Evolutionary conservation across 768 basidiomycete species (phyloP), one percentile per base, ranked within the genome.

Genomic region (Peribolospora kevripleyi): DNA sequence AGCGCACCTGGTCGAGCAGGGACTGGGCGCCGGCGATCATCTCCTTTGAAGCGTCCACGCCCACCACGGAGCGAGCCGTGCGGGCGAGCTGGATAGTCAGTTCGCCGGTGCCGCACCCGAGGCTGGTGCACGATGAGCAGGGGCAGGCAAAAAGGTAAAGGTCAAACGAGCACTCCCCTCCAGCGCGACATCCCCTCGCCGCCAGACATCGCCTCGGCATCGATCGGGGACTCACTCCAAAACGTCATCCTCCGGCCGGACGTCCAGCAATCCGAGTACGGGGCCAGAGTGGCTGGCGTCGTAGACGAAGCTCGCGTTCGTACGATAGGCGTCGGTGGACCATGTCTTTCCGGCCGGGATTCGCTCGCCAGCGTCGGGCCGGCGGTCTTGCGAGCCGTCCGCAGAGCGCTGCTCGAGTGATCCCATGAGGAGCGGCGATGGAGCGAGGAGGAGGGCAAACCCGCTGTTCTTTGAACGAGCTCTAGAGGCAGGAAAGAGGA

Each of bases 61-160:
- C 85, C 8, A 81, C 71, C 3, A 83, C 75, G 13, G 72, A 48
- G 0, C 83, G 80, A 3, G 54, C 49, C 0, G 71, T 48, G 59
- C 70, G 64, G 5, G 74, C 70, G 40, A 90, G 70, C 54, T 73
- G 67, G 50, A 74, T 59, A 0, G 81, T 83, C 10, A 87, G 68
- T 59, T 87, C 80, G 0, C 84, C 85, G 48, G 78, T 84, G 13
- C 86, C 84, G 62, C 84, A 87, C 3, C 85, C 84, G 48, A 84
- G 67, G 61, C 84, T 83, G 56, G 81, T 69, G 48, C 58, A 51
- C 7, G 3, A 42, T 13, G 5, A 0, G 50, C 7, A 46, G 37
- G 6, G 54, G 6, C 7, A n/a, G 45, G 42, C 42, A 46, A 37
- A 13, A 6, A 3, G 46, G 46, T n/a, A 10, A 25, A 46, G 37